A percentile compares a stretch with the other conserved stretches of the same genome.
Evolutionary conservation across 176 grass and related monocot genomes (phyloP).

Genomic region (Melocanna baccifera): DNA sequence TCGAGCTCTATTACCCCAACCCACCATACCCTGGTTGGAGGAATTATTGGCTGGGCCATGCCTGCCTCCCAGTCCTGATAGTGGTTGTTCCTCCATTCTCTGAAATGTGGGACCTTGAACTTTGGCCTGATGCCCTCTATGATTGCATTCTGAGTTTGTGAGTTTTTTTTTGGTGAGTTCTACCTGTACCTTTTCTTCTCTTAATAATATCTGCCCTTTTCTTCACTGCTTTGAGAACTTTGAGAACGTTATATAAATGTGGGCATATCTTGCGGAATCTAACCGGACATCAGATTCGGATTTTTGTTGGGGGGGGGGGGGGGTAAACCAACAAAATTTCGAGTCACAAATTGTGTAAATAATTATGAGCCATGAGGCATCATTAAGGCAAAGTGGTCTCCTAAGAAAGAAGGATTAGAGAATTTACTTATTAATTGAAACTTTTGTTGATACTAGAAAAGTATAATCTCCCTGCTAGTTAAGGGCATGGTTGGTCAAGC

Average conservation of each 20-base stretch:
- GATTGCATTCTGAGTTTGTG: slow-evolving; percentile 12
- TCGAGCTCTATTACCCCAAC: slow-evolving; percentile 22
- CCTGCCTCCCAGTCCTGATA: slow-evolving; percentile 8
- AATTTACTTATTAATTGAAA: neutral
- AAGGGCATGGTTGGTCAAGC: neutral
- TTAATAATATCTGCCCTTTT: neutral
- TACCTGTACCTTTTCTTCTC: neutral
- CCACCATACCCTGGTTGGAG: slow-evolving; percentile 33
- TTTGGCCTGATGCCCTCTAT: slow-evolving; percentile 30
- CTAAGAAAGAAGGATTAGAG: neutral
- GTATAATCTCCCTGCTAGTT: neutral
- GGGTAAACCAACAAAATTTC: slow-evolving; percentile 17
- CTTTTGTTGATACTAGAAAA: neutral
- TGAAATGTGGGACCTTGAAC: slow-evolving; percentile 3
- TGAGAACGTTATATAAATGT: neutral
- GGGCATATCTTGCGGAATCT: neutral
- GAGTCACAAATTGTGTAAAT: slow-evolving; percentile 15
- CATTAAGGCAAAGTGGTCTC: slow-evolving; percentile 8
- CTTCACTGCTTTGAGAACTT: neutral
- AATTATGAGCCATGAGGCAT: neutral
- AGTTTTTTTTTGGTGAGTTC: neutral
- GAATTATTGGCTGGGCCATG: slow-evolving; percentile 49
- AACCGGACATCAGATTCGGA: slow-evolving; percentile 1
- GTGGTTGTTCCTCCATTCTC: neutral
- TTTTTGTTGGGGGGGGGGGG: too few species aligned